Evolutionary conservation across 1,284 basidiomycete species (phyloP), one percentile per base, ranked within the genome.

Genomic region (Sporisorium reilianum): DNA sequence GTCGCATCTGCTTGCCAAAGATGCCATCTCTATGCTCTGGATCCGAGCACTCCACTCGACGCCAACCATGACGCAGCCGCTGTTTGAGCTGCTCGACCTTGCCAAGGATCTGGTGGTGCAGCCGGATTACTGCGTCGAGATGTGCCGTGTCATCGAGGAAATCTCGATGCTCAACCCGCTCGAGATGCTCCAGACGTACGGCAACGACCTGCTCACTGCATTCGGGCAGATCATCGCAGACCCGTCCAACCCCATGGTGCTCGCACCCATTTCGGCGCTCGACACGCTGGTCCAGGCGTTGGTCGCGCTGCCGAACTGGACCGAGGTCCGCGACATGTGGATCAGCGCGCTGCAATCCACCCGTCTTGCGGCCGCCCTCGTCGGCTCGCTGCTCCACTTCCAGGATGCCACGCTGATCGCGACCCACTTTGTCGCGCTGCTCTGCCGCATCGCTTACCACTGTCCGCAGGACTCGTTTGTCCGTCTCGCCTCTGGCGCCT

Each of bases 11-110:
- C 59, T 84, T 4, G 83, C 76, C 8, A 77, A 79, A 30, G 83
- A 84, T 53, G 83, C 81, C 22, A 65, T 84, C 10, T 64, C 62
- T 18, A 67, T 82, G 62, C 78, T 82, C 18, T 84, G 77, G 76
- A 74, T 70, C 16, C 67, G 76, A 23, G 74, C 83, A 3, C 65
- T 84, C n/a, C 75, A 77, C 26, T 76, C 75, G 32, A 67, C 80
- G 28, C 73, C 77, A 9, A 55, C 48, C 23, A 76, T 84, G 75
- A 80, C 80, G 11, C 63, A 63, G 41, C 70, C 72, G n/a, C 71
- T 84, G 10, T 80, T 83, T 28, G 56, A 64, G 30, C 72, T 83
- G 32, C 54, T 83, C 20, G 73, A 56, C 11, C 58, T 78, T 2
- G 73, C 77, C 10, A 71, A 75, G 16, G 49, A 74, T 18, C 53